Conservation (phyloP, 441 rosid species). For the Gossypium laxum region DNA sequence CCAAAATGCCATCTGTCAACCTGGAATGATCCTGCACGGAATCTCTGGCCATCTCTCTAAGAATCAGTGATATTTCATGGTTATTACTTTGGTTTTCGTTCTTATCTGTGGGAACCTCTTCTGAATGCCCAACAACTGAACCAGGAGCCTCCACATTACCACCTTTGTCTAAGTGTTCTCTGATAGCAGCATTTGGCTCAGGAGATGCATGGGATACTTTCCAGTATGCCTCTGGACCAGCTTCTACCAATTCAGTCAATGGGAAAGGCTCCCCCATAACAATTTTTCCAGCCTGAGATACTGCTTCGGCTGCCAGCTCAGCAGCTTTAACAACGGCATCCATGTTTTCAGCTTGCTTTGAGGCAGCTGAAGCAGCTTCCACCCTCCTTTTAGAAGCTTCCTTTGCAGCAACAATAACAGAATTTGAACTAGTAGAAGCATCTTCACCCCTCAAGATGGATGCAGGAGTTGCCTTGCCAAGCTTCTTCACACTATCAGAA, state of each 20-base stretch:
- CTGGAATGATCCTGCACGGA: constrained; percentile 31
- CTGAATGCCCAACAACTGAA: constrained; percentile 15
- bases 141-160: constrained; percentile 17
- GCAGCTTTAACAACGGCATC: constrained; percentile 92
- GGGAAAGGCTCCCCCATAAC: constrained; percentile 72
- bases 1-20: constrained; percentile 32
- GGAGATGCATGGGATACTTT: constrained; percentile 40
- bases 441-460: constrained; percentile 53
- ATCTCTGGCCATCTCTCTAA: constrained; percentile 27
- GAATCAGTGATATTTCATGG: constrained; percentile 28
- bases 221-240: constrained; percentile 70
- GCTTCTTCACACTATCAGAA: constrained; percentile 24
- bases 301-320: constrained; percentile 88
- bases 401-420: constrained; percentile 66
- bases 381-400: constrained; percentile 84
- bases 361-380: constrained; percentile 88
- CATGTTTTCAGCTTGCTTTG: constrained; percentile 86
- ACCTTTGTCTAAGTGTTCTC: constrained; percentile 20
- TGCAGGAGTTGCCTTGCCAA: constrained; percentile 44
- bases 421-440: constrained; percentile 45
- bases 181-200: constrained; percentile 25
- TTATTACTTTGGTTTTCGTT: constrained; percentile 23
- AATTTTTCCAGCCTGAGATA: constrained; percentile 86
- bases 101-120: constrained; percentile 29
- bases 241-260: constrained; percentile 52